These are phyloP conservation scores for Ustilago shanxiensis DNA, from an alignment of 1,284 basidiomycete genomes.

Conservation along the genomic window DNA sequence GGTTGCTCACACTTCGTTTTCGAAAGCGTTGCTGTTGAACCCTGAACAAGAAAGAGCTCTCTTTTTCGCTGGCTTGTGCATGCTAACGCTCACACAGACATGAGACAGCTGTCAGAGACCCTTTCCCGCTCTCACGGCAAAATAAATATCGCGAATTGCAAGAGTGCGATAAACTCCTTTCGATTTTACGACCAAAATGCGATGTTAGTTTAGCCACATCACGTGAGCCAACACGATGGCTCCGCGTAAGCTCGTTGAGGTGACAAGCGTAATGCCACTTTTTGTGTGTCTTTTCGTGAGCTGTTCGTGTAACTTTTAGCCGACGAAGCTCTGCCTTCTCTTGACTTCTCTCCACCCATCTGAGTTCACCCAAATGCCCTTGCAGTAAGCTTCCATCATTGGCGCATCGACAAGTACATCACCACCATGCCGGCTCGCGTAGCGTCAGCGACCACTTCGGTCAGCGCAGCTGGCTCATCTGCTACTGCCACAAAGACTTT, in stretches of 20 bases:
- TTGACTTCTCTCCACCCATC: background rate
- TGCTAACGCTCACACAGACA: slow-evolving; percentile 1
- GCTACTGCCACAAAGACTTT: slow-evolving; percentile 11
- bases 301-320: background rate
- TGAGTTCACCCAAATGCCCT: background rate
- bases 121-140: too few species aligned
- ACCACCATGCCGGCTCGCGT: slow-evolving; percentile 33
- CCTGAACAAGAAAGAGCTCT: background rate
- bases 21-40: background rate
- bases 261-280: background rate
- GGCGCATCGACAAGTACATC: background rate
- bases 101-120: background rate
- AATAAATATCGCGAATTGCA: background rate
- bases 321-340: background rate
- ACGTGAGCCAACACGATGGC: slow-evolving; percentile 42
- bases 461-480: background rate
- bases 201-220: slow-evolving; percentile 23
- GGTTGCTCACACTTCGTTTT: background rate
- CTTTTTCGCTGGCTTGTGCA: background rate
- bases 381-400: background rate
- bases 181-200: background rate
- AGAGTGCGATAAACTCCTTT: background rate
- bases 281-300: slow-evolving; percentile 11
- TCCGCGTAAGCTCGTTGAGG: slow-evolving; percentile 26
- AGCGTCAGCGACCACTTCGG: slow-evolving; percentile 17